Evolutionary conservation across 2,329 filamentous ascomycete species (phyloP).

Genomic region (Fusarium sororula): DNA sequence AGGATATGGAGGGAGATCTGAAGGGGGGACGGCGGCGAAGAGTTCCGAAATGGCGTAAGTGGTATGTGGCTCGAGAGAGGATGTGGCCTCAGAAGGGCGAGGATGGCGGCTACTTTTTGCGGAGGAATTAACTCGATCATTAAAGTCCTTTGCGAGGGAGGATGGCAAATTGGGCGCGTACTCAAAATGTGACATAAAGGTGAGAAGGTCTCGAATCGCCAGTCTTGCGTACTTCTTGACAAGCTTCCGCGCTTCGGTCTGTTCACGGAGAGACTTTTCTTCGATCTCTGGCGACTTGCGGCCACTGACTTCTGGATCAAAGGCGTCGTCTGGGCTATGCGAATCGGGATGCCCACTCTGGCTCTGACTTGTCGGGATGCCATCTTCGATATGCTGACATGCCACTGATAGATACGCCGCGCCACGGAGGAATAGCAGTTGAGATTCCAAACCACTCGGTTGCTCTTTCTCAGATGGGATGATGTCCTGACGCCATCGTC

Average conservation of each 20-base stretch:
- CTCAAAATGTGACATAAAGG: constrained; percentile 78
- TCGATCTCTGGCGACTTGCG: background rate
- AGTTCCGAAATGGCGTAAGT: constrained; percentile 65
- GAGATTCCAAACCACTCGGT: constrained; percentile 77
- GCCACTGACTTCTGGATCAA: background rate
- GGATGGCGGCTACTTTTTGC: constrained; percentile 58
- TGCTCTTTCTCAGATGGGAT: constrained; percentile 60
- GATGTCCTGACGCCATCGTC: constrained; percentile 47
- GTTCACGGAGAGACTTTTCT: constrained; percentile 21
- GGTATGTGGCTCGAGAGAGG: constrained; percentile 46
- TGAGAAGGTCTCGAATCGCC: constrained; percentile 77
- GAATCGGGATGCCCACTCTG: constrained; percentile 2
- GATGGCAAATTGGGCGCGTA: constrained; percentile 77
- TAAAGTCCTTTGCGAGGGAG: constrained; percentile 66
- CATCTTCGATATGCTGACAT: constrained; percentile 68
- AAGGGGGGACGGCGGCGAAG: constrained; percentile 74
- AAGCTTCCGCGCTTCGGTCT: constrained; percentile 61
- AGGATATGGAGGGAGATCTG: constrained; percentile 75
- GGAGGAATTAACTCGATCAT: constrained; percentile 65
- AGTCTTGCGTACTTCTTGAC: constrained; percentile 80
- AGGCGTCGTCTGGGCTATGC: background rate
- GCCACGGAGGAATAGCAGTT: constrained; percentile 80
- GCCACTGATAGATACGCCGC: constrained; percentile 77
- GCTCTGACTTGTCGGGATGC: constrained; percentile 51
- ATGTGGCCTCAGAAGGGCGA: constrained; percentile 46